Conservation (phyloP, 2,329 filamentous ascomycete species). For the Calonectria pteridis region DNA sequence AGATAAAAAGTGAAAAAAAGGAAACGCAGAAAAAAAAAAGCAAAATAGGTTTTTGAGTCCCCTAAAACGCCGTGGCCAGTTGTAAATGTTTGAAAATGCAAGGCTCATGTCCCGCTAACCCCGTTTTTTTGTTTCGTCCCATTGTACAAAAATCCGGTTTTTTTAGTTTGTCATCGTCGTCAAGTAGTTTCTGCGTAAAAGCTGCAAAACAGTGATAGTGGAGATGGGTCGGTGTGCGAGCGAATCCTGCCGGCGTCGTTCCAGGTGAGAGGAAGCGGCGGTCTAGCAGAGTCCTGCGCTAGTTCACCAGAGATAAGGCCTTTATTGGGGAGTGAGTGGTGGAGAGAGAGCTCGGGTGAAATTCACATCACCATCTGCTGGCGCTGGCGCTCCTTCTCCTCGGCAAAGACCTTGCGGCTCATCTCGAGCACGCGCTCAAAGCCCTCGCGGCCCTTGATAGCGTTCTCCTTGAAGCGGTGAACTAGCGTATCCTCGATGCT, state of each 20-base stretch:
- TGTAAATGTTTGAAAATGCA: slow-evolving; percentile 44
- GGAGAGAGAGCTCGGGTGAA: slow-evolving; percentile 2
- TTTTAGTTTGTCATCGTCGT: slow-evolving; percentile 27
- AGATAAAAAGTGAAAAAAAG: neutral
- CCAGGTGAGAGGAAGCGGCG: slow-evolving; percentile 13
- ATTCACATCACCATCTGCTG: slow-evolving; percentile 40
- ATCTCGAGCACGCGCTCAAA: slow-evolving; percentile 96
- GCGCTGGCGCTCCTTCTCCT: slow-evolving; percentile 77
- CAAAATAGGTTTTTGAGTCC: slow-evolving; percentile 27
- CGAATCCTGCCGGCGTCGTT: neutral
- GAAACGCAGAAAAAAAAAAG: slow-evolving; percentile 12
- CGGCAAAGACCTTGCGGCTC: slow-evolving; percentile 90
- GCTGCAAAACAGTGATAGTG: slow-evolving; percentile 38
- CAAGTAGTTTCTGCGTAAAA: slow-evolving; percentile 34
- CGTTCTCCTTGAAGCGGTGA: slow-evolving; percentile 91
- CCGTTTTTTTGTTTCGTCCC: slow-evolving; percentile 37
- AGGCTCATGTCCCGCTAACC: slow-evolving; percentile 20
- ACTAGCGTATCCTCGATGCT: slow-evolving; percentile 94
- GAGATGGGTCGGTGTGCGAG: slow-evolving; percentile 37
- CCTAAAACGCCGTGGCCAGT: slow-evolving; percentile 41
- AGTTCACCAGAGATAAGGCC: neutral
- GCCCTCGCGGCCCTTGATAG: slow-evolving; percentile 88
- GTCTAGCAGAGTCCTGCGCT: slow-evolving; percentile 23
- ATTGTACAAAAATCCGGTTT: slow-evolving; percentile 38
- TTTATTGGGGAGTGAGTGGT: slow-evolving; percentile 12